Conservation (phyloP, 345 rosid genomes). For the Hibiscus tridactylites region DNA sequence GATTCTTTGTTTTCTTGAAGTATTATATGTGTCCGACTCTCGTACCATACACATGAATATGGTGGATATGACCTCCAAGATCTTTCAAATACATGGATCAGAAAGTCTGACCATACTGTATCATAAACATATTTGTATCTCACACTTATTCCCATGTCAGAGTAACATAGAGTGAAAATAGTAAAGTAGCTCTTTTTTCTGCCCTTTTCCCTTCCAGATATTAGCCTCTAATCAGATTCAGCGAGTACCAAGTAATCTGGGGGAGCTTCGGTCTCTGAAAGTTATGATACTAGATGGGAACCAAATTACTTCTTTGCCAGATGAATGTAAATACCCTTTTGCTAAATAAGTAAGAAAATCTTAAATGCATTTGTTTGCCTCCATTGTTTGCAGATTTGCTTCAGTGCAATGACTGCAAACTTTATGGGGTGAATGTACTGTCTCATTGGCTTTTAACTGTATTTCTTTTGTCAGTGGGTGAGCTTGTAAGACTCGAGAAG, state of each 20-base stretch:
- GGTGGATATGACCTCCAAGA: neutral
- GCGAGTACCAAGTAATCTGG: conserved; percentile 66
- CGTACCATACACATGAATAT: too few species aligned
- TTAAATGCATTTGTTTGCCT: conserved; percentile 4
- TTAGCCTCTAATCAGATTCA: conserved; percentile 62
- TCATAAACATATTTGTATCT: neutral
- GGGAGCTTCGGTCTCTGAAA: conserved; percentile 85
- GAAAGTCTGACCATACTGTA: neutral
- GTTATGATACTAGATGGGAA: conserved; percentile 82
- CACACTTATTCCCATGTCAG: neutral
- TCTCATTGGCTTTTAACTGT: conserved; percentile 11
- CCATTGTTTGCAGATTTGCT: conserved; percentile 13
- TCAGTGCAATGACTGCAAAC: conserved; percentile 9
- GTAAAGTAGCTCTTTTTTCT: neutral
- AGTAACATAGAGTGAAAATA: neutral
- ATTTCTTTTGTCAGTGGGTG: conserved; percentile 56
- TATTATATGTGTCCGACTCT: too few species aligned
- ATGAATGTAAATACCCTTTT: conserved; percentile 67
- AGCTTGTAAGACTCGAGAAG: conserved; percentile 80
- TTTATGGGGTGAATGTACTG: neutral
- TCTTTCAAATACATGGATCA: neutral
- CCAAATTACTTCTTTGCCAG: conserved; percentile 65
- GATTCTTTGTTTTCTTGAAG: too few species aligned
- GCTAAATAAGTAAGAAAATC: conserved; percentile 24
- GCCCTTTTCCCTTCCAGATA: conserved; percentile 36